phyloP scores from a whole-genome alignment of 2,329 filamentous ascomycete genomes.

The Coleophoma crateriformis region DNA sequence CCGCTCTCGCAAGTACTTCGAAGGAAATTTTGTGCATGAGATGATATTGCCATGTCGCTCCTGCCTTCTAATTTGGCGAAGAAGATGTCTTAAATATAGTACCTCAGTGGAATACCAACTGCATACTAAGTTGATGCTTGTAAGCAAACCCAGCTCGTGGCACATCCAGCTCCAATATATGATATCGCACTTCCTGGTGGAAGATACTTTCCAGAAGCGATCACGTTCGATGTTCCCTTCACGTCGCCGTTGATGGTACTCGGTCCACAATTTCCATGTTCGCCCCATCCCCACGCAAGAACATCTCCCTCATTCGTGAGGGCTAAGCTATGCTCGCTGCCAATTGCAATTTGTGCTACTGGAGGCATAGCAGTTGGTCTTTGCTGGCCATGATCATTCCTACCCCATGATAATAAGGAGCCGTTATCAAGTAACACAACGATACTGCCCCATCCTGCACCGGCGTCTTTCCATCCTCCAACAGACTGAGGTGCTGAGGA shows the following conservation, averaged over 20 bases:
- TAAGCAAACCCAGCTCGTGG: constrained; percentile 75
- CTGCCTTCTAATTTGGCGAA: no score
- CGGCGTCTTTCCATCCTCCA: constrained; percentile 59
- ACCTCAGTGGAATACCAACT: neutral
- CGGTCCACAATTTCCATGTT: constrained; percentile 92
- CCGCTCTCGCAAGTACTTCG: no score
- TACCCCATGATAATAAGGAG: constrained; percentile 67
- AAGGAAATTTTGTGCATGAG: no score
- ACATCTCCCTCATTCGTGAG: constrained; percentile 61
- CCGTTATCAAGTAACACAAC: constrained; percentile 62
- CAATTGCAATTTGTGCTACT: constrained; percentile 63
- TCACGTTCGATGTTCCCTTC: constrained; percentile 61
- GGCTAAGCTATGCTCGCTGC: constrained; percentile 85
- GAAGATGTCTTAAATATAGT: no score
- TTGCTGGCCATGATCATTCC: constrained; percentile 80
- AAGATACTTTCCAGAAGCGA: constrained; percentile 53
- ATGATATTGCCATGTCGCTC: no score
- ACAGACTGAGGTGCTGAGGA: constrained; percentile 49
- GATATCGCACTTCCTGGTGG: constrained; percentile 46
- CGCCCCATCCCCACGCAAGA: constrained; percentile 91
- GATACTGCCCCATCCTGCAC: constrained; percentile 77
- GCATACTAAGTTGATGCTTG: constrained; percentile 8
- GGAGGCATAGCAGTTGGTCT: constrained; percentile 55
- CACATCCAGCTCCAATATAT: constrained; percentile 76
- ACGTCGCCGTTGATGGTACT: constrained; percentile 59